These are phyloP conservation scores for Neurospora sp. DNA, from an alignment of 495 filamentous ascomycete species.

Conservation along the genomic window DNA sequence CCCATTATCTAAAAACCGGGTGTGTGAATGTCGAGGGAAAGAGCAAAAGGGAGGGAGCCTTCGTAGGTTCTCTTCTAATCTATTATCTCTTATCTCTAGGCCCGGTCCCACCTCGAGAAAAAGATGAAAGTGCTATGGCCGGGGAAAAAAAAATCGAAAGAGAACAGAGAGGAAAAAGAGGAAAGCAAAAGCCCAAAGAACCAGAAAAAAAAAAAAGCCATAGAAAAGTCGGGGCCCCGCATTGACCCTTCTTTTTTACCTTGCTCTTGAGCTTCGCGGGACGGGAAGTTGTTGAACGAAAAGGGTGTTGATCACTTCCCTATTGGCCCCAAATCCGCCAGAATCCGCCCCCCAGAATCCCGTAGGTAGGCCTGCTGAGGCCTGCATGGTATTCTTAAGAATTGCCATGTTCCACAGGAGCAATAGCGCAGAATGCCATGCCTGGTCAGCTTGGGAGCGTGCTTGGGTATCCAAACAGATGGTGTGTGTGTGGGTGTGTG, in stretches of 20 bases:
- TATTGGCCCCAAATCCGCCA: neutral
- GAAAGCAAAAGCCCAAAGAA: neutral
- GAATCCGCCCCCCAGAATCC: neutral
- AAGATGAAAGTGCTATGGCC: neutral
- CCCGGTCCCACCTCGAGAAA: no score
- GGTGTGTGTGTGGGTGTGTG: neutral
- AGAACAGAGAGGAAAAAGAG: neutral
- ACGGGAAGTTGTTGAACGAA: neutral
- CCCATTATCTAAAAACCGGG: neutral
- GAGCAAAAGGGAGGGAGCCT: neutral
- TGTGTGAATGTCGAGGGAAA: neutral
- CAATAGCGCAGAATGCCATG: constrained; percentile 6
- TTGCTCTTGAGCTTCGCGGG: no score
- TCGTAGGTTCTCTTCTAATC: neutral
- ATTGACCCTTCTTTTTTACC: neutral
- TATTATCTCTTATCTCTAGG: neutral
- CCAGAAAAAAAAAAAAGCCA: neutral
- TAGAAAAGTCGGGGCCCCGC: neutral
- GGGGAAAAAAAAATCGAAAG: neutral
- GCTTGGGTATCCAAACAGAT: neutral
- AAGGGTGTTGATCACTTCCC: neutral
- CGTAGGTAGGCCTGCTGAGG: neutral
- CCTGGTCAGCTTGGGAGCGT: neutral
- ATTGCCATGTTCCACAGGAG: constrained; percentile 16
- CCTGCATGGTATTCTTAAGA: constrained; percentile 14